Percentiles rank a stretch among this genome's conserved stretches.
These are phyloP conservation scores for Trichothecium roseum DNA, from an alignment of 2,329 filamentous ascomycete genomes.

Conservation along the genomic window DNA sequence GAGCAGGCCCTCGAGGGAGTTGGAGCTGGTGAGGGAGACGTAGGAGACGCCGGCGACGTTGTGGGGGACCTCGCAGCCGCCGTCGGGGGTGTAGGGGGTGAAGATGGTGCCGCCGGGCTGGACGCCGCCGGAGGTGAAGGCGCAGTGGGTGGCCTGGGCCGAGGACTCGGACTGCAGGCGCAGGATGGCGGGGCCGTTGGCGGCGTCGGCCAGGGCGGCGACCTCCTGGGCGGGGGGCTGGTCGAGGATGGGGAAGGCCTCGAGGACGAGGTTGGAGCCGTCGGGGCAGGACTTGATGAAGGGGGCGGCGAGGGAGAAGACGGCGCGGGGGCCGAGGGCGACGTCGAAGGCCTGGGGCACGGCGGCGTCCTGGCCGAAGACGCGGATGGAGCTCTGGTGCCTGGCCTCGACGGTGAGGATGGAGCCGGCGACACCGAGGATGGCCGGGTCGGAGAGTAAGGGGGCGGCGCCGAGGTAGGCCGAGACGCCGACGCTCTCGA, in stretches of 20 bases:
- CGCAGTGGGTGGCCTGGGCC: conserved; percentile 47
- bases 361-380: conserved; percentile 44
- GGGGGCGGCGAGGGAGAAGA: conserved; percentile 63
- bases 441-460: conserved; percentile 45
- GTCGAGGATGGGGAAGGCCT: conserved; percentile 45
- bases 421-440: conserved; percentile 56
- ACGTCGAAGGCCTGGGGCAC: conserved; percentile 63
- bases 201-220: conserved; percentile 24
- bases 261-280: conserved; percentile 53
- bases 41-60: conserved; percentile 55
- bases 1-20: conserved; percentile 38
- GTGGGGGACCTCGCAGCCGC: conserved; percentile 50
- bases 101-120: conserved; percentile 50
- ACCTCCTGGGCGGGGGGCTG: conserved; percentile 34
- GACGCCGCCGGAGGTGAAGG: conserved; percentile 53
- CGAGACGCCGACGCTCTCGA: conserved; percentile 66
- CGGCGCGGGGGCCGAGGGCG: conserved; percentile 54
- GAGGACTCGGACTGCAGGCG: conserved; percentile 38
- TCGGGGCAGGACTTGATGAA: conserved; percentile 64
- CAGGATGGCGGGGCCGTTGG: conserved; percentile 12
- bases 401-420: conserved; percentile 66
- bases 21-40: conserved; percentile 50
- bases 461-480: conserved; percentile 64
- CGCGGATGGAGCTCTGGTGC: conserved; percentile 63
- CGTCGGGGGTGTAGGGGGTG: conserved; percentile 37